Percentiles rank a stretch among this genome's conserved stretches.
These are phyloP conservation scores for Basidiobolus meristosporus DNA, from an alignment of 371 early-diverging fungal genomes.

Conservation along the genomic window DNA sequence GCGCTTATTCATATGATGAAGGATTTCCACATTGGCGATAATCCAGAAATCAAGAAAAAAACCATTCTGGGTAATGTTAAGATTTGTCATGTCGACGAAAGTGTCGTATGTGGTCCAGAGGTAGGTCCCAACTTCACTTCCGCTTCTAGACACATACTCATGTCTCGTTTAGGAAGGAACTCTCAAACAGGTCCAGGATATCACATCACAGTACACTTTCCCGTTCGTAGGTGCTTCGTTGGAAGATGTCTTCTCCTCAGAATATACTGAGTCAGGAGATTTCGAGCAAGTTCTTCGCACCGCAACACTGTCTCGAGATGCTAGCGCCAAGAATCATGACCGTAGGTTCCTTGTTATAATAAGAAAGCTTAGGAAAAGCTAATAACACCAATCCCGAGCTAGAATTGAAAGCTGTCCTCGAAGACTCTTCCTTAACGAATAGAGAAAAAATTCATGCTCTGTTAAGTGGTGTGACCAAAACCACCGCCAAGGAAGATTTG, in stretches of 20 bases:
- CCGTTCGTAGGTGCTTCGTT: constrained; percentile 9
- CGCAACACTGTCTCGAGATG: too few relatives aligned
- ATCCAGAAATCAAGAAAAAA: constrained; percentile 24
- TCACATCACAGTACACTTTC: constrained; percentile 10
- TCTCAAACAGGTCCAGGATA: constrained; percentile 9
- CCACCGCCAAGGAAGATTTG: constrained; percentile 12
- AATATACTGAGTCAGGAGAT: constrained; percentile 2
- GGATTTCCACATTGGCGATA: constrained; percentile 25
- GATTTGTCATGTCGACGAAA: constrained; percentile 62
- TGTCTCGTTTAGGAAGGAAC: constrained; percentile 5
- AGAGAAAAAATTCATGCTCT: constrained; percentile 7
- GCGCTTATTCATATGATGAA: constrained; percentile 33
- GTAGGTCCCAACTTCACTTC: constrained; percentile 4
- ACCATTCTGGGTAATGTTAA: constrained; percentile 23
- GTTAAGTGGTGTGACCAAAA: constrained; percentile 7
- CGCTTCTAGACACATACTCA: not conserved
- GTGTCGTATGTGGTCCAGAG: constrained; percentile 21
- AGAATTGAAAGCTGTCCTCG: too few relatives aligned
- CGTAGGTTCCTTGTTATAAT: too few relatives aligned
- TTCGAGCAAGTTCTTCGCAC: constrained; percentile 1
- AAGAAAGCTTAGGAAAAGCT: too few relatives aligned
- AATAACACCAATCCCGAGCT: too few relatives aligned
- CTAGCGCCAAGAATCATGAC: too few relatives aligned
- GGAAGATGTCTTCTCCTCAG: constrained; percentile 17
- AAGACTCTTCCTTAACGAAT: not conserved